These are phyloP conservation scores for Gossypium longicalyx DNA, from an alignment of 345 rosid genomes.

Conservation along the genomic window DNA sequence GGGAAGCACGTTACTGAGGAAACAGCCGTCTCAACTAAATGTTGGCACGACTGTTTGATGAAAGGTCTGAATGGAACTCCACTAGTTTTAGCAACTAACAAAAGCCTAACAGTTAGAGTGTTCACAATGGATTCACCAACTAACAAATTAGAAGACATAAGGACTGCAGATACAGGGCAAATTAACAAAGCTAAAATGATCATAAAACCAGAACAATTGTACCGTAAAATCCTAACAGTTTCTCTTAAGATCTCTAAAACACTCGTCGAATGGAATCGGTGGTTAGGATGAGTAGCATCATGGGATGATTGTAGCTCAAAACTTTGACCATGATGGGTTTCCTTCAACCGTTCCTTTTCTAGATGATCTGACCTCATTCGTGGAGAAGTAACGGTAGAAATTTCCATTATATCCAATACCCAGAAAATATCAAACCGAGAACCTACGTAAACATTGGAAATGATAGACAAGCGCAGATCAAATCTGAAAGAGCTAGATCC, in stretches of 20 bases:
- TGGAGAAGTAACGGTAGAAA: slow-evolving; percentile 31
- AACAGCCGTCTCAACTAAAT: slow-evolving; percentile 60
- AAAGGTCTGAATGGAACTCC: slow-evolving; percentile 68
- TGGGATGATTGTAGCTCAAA: slow-evolving; percentile 40
- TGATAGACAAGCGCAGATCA: neutral
- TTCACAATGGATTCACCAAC: slow-evolving; percentile 63
- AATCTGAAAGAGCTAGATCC: slow-evolving; percentile 14
- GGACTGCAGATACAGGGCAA: slow-evolving; percentile 75
- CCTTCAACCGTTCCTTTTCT: slow-evolving; percentile 32
- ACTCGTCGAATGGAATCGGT: slow-evolving; percentile 54
- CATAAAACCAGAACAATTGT: slow-evolving; percentile 60
- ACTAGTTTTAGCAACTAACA: slow-evolving; percentile 61
- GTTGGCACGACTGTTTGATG: slow-evolving; percentile 58
- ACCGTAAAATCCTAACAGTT: slow-evolving; percentile 79
- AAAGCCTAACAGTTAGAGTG: slow-evolving; percentile 46
- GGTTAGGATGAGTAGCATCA: slow-evolving; percentile 13
- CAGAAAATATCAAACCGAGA: slow-evolving; percentile 12
- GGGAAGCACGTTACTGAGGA: slow-evolving; percentile 75
- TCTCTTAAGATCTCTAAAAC: slow-evolving; percentile 87
- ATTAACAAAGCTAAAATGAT: slow-evolving; percentile 51
- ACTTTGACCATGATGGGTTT: slow-evolving; percentile 27
- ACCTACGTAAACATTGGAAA: slow-evolving; percentile 3
- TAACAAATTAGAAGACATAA: slow-evolving; percentile 64
- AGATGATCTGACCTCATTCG: slow-evolving; percentile 30
- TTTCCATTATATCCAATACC: slow-evolving; percentile 35